Evolutionary conservation across 108 stramenopile genomes (phyloP).

Genomic region (Fistulifera pelliculosa): DNA sequence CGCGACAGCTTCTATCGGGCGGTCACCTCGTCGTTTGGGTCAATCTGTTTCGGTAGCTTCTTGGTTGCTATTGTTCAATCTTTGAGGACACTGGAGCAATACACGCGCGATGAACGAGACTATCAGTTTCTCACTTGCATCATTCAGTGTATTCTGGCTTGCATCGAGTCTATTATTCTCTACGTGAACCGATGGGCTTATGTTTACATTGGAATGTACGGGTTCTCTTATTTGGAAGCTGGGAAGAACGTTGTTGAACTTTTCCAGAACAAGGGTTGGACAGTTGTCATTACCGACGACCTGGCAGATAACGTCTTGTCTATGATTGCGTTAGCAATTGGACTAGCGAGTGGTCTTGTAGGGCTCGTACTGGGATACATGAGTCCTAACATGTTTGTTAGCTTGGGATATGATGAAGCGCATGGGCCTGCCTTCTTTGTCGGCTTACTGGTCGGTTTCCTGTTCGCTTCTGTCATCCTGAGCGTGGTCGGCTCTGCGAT

Average conservation of each 20-base stretch:
- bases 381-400: constrained; percentile 36
- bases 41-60: constrained; percentile 83
- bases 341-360: constrained; percentile 54
- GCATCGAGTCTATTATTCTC: constrained; percentile 53
- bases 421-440: constrained; percentile 8
- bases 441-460: constrained; percentile 54
- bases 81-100: constrained; percentile 40
- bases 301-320: constrained; percentile 50
- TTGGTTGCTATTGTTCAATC: constrained; percentile 78
- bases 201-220: constrained; percentile 82
- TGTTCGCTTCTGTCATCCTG: constrained; percentile 47
- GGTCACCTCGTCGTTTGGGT: constrained; percentile 53
- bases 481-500: constrained; percentile 65
- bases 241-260: constrained; percentile 57
- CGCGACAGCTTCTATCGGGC: constrained; percentile 45
- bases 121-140: constrained; percentile 47
- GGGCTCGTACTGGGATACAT: constrained; percentile 38
- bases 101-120: constrained; percentile 40
- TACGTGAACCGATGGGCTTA: constrained; percentile 79
- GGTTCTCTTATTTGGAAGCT: constrained; percentile 65
- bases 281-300: constrained; percentile 68
- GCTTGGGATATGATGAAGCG: constrained; percentile 8
- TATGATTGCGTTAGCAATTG: constrained; percentile 52
- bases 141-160: constrained; percentile 57
- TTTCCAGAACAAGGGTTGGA: constrained; percentile 70